phyloP scores from a whole-genome alignment of 2,329 filamentous ascomycete genomes.

The Chaetomium strumarium region DNA sequence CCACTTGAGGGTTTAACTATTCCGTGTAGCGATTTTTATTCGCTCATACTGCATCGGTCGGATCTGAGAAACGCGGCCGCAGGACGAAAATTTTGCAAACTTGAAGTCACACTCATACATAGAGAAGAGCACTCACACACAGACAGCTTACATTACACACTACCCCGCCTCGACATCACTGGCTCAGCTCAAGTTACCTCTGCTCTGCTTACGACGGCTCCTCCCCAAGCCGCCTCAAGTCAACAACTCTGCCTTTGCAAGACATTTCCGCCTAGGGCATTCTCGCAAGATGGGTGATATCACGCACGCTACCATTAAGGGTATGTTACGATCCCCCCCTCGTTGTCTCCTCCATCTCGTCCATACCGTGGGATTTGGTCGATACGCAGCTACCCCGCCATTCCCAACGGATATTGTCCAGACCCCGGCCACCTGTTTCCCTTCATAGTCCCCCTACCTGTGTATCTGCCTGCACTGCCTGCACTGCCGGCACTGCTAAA shows the following conservation, averaged over 20 bases:
- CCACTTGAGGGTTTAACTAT: neutral
- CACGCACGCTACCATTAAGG: constrained; percentile 53
- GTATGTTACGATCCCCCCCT: constrained; percentile 34
- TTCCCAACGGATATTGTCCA: constrained; percentile 14
- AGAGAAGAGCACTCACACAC: neutral
- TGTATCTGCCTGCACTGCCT: neutral
- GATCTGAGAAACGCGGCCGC: neutral
- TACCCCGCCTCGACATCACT: constrained; percentile 18
- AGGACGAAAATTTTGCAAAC: constrained; percentile 13
- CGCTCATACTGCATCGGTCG: constrained; percentile 17
- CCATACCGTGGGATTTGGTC: neutral
- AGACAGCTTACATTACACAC: neutral
- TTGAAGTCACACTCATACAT: neutral
- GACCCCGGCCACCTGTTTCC: constrained; percentile 1
- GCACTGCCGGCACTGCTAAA: neutral
- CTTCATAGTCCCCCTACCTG: neutral
- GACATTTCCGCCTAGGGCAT: constrained; percentile 12
- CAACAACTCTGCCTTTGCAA: constrained; percentile 2
- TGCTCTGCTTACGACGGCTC: constrained; percentile 12
- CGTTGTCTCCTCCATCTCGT: neutral
- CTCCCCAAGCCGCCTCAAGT: constrained; percentile 13
- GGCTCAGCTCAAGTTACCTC: constrained; percentile 20
- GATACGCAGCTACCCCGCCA: constrained; percentile 21
- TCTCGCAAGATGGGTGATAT: constrained; percentile 46
- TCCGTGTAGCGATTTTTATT: constrained; percentile 23